A percentile compares a stretch with the other conserved stretches of the same genome.
These are phyloP conservation scores for Polygonum maritimum DNA, from an alignment of 148 eudicot genomes.

Conservation along the genomic window DNA sequence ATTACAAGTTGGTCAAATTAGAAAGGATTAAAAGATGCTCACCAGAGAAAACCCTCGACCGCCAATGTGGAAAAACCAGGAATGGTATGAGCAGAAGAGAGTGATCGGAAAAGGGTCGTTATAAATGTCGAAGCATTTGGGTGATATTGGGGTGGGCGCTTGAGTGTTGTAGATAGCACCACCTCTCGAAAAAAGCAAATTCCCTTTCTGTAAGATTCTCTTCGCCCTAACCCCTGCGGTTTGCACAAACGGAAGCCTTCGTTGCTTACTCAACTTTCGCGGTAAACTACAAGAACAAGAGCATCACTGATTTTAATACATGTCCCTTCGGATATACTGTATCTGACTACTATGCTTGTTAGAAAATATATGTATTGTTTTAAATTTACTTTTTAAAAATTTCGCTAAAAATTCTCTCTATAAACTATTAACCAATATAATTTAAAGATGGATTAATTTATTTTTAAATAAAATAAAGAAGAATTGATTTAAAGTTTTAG, in stretches of 20 bases:
- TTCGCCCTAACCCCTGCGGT: neutral
- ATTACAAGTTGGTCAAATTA: neutral
- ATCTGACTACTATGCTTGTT: no score
- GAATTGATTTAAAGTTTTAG: no score
- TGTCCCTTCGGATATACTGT: no score
- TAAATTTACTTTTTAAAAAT: no score
- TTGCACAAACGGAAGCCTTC: neutral
- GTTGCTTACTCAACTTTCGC: neutral
- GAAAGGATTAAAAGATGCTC: neutral
- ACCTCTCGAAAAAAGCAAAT: constrained; percentile 4
- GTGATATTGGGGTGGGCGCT: neutral
- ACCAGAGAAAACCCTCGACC: constrained; percentile 9
- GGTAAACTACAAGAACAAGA: neutral
- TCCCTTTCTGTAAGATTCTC: constrained; percentile 9
- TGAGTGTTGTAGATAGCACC: neutral
- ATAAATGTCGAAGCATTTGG: neutral
- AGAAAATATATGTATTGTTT: no score
- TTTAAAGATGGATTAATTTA: no score
- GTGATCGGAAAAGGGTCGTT: neutral
- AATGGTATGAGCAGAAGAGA: neutral
- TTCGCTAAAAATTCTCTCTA: no score
- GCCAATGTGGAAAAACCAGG: neutral
- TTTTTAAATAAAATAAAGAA: no score
- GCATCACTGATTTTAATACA: no score
- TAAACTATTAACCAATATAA: no score